phyloP scores from a whole-genome alignment of 2,329 filamentous ascomycete species.

The Sarocladiaceae sp. region DNA sequence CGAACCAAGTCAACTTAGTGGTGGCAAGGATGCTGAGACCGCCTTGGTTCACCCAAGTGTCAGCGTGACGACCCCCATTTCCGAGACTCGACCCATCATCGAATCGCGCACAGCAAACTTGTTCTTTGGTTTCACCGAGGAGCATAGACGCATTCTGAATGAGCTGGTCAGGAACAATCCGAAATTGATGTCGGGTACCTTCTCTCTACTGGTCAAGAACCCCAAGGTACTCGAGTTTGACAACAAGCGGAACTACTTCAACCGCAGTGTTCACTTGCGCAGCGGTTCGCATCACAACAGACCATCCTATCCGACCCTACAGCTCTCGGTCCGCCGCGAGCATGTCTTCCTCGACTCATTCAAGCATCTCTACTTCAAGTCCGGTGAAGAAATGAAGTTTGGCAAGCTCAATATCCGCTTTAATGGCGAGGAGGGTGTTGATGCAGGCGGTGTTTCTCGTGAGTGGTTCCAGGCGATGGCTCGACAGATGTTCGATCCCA shows the following conservation, averaged over 20 bases:
- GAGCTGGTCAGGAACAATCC: conserved; percentile 96
- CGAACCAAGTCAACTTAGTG: conserved; percentile 44
- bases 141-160: conserved; percentile 95
- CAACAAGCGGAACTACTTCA: conserved; percentile 99
- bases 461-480: conserved; percentile 99
- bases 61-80: conserved; percentile 3
- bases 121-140: conserved; percentile 97
- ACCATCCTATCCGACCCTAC: conserved; percentile 66
- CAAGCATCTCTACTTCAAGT: conserved; percentile 97
- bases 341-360: conserved; percentile 98
- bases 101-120: conserved; percentile 77
- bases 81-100: not conserved
- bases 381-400: conserved; percentile 95
- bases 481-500: conserved; percentile 97
- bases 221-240: conserved; percentile 98
- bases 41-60: not conserved
- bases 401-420: conserved; percentile 98
- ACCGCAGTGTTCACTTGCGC: conserved; percentile 74
- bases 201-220: conserved; percentile 94
- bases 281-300: conserved; percentile 66
- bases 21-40: conserved; percentile 68
- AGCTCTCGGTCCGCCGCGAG: conserved; percentile 85
- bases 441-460: conserved; percentile 93
- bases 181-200: conserved; percentile 97
- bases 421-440: conserved; percentile 94